Conservation (phyloP, 2,329 filamentous ascomycete genomes). For the Endothia cerciana region DNA sequence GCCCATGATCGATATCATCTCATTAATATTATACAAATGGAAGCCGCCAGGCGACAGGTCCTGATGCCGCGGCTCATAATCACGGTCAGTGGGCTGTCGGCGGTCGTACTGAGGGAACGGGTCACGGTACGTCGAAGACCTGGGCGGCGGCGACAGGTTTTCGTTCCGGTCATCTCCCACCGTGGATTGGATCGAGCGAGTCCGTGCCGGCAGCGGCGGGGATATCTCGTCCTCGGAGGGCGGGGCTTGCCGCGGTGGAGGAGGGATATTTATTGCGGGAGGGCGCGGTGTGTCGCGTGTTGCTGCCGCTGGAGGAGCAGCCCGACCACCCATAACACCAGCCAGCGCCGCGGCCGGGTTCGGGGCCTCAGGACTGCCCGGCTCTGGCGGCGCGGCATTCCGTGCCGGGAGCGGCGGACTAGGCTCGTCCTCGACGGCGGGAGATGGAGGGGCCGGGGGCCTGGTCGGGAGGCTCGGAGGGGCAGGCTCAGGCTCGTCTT, state of each 20-base stretch:
- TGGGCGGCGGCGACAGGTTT: slow-evolving; percentile 38
- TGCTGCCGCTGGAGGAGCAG: slow-evolving; percentile 49
- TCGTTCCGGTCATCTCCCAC: slow-evolving; percentile 35
- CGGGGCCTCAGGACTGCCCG: slow-evolving; percentile 41
- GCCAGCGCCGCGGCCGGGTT: slow-evolving; percentile 60
- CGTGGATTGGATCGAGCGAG: slow-evolving; percentile 49
- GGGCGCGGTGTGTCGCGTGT: slow-evolving; percentile 39
- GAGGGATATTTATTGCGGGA: slow-evolving; percentile 60
- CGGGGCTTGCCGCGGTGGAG: slow-evolving; percentile 42
- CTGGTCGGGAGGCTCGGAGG: slow-evolving; percentile 46
- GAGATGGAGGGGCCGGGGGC: slow-evolving; percentile 38
- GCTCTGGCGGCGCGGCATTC: slow-evolving; percentile 36
- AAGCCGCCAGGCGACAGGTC: slow-evolving; percentile 76
- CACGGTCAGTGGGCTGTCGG: slow-evolving; percentile 35
- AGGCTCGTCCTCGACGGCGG: slow-evolving; percentile 40
- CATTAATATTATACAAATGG: slow-evolving; percentile 94
- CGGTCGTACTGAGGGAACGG: slow-evolving; percentile 33
- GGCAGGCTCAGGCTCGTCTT: slow-evolving; percentile 37
- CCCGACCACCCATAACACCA: slow-evolving; percentile 55
- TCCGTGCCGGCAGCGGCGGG: slow-evolving; percentile 64
- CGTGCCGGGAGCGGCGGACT: slow-evolving; percentile 47
- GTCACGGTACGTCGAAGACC: slow-evolving; percentile 33
- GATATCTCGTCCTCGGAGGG: slow-evolving; percentile 69
- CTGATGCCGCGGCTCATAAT: slow-evolving; percentile 37
- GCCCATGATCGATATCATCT: slow-evolving; percentile 96